These are phyloP conservation scores for Taiwanofungus camphoratus DNA, from an alignment of 1,284 basidiomycete species.

Conservation along the genomic window DNA sequence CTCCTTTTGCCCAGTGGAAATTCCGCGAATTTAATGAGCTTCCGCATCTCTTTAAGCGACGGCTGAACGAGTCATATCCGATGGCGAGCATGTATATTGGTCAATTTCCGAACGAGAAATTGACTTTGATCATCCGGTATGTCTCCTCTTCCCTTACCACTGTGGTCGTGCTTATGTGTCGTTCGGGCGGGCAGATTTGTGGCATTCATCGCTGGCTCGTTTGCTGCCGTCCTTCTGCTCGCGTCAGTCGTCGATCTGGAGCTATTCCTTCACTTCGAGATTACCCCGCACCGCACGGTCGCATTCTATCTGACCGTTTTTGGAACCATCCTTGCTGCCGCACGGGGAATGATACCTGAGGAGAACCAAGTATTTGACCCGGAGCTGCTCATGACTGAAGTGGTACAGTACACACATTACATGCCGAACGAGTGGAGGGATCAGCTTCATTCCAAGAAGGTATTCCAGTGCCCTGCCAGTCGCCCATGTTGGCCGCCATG, in stretches of 20 bases:
- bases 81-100: constrained; percentile 93
- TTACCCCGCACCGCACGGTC: constrained; percentile 89
- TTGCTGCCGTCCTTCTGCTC: constrained; percentile 89
- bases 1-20: constrained; percentile 95
- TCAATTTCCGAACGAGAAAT: constrained; percentile 94
- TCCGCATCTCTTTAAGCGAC: constrained; percentile 84
- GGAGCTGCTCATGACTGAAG: constrained; percentile 85
- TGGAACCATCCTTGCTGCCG: constrained; percentile 81
- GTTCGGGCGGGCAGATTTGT: constrained; percentile 63
- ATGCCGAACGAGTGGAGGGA: constrained; percentile 91
- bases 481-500: neutral
- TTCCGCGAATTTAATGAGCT: constrained; percentile 99
- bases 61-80: constrained; percentile 86
- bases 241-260: constrained; percentile 91
- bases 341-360: constrained; percentile 93
- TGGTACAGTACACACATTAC: constrained; percentile 93
- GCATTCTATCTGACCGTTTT: constrained; percentile 92
- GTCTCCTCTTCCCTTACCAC: constrained; percentile 19
- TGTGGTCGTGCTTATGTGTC: neutral
- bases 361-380: constrained; percentile 93
- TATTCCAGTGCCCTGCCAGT: too few species aligned
- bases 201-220: constrained; percentile 93
- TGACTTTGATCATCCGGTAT: constrained; percentile 84
- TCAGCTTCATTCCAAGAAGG: constrained; percentile 84
- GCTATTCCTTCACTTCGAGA: constrained; percentile 89